phyloP scores from a whole-genome alignment of 192 early-diverging fungal species.

The Coemansia sp. region DNA sequence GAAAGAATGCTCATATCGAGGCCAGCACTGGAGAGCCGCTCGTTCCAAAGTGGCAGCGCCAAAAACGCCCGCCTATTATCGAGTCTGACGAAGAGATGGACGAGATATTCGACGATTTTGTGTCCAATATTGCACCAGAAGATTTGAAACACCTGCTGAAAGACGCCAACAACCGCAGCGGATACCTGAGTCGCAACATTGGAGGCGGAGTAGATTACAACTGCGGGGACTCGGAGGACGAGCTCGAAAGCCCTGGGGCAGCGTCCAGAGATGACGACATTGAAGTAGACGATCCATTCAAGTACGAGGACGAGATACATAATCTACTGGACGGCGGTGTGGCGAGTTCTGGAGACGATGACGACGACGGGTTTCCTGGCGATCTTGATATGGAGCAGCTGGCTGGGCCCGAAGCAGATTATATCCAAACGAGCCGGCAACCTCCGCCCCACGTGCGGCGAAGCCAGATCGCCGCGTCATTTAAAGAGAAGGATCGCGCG shows the following conservation, averaged over 20 bases:
- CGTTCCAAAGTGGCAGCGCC: not conserved
- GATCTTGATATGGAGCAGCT: conserved; percentile 26
- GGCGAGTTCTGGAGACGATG: conserved; percentile 9
- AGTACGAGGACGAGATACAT: conserved; percentile 18
- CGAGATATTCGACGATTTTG: conserved; percentile 25
- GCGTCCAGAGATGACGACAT: conserved; percentile 3
- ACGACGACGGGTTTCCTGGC: conserved; percentile 35
- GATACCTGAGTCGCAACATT: conserved; percentile 20
- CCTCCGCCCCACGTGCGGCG: not conserved
- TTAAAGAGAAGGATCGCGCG: conserved; percentile 13
- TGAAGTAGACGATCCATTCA: conserved; percentile 24
- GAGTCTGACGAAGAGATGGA: conserved; percentile 2
- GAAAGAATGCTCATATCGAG: not conserved
- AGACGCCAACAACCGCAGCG: not conserved
- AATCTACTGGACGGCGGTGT: not conserved
- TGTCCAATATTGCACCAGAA: conserved; percentile 28
- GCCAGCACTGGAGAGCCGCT: not conserved
- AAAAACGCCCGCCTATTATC: not conserved
- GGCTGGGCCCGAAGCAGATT: not conserved
- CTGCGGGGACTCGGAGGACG: not conserved
- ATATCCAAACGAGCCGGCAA: conserved; percentile 1
- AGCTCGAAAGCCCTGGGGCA: not conserved
- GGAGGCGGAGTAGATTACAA: conserved; percentile 14
- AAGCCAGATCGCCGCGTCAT: conserved; percentile 7
- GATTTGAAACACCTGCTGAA: conserved; percentile 13